Conservation (phyloP, 495 filamentous ascomycete genomes). For the Penicillium alfredii region DNA sequence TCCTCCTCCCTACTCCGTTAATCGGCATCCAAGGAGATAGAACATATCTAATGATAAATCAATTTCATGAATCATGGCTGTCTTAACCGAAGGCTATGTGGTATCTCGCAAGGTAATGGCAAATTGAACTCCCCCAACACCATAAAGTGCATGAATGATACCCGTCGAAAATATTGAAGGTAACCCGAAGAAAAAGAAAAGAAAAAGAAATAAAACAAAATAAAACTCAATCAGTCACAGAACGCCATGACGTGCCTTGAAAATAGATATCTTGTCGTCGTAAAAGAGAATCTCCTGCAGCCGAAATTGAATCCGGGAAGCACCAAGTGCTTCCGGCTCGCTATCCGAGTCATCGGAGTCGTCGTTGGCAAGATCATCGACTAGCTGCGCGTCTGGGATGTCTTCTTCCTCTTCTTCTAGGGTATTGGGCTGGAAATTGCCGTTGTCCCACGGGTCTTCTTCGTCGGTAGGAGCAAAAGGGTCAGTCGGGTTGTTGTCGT, state of each 20-base stretch:
- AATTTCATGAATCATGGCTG: background rate
- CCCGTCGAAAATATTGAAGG: too few species aligned
- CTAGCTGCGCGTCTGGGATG: too few species aligned
- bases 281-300: slow-evolving; percentile 84
- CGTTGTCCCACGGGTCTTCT: slow-evolving; percentile 30
- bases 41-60: too few species aligned
- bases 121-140: background rate
- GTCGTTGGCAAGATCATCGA: slow-evolving; percentile 36
- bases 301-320: slow-evolving; percentile 51
- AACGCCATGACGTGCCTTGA: slow-evolving; percentile 69
- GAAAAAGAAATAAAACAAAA: slow-evolving; percentile 1
- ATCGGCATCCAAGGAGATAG: too few species aligned
- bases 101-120: slow-evolving; percentile 7
- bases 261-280: slow-evolving; percentile 81
- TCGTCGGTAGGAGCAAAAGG: slow-evolving; percentile 40
- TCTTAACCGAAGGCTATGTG: slow-evolving; percentile 5
- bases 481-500: slow-evolving; percentile 30
- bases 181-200: background rate
- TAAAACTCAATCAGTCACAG: slow-evolving; percentile 44
- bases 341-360: slow-evolving; percentile 48
- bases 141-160: too few species aligned
- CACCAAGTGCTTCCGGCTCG: slow-evolving; percentile 46
- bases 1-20: too few species aligned
- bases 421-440: slow-evolving; percentile 39
- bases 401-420: slow-evolving; percentile 37